Evolutionary conservation across 306 rosid species (phyloP).

Genomic region (Quercus alba): DNA sequence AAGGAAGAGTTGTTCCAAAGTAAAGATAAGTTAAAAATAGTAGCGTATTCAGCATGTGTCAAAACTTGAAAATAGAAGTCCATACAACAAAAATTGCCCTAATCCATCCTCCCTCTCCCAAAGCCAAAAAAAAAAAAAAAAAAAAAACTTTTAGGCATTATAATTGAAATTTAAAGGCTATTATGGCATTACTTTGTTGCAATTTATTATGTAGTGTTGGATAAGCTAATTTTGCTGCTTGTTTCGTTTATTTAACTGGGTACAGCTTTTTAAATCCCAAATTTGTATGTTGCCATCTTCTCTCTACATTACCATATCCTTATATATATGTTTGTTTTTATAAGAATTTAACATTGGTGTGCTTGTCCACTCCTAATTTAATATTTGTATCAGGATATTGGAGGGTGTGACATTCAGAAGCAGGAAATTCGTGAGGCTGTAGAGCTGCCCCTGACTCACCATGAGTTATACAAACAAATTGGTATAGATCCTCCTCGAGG

Average conservation of each 20-base stretch:
- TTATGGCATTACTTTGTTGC: neutral
- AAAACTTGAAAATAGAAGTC: neutral
- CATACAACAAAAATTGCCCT: neutral
- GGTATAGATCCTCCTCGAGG: conserved; percentile 99
- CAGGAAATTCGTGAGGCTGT: conserved; percentile 99
- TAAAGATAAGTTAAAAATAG: neutral
- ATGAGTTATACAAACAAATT: conserved; percentile 93
- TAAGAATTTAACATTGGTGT: neutral
- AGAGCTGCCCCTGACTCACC: conserved; percentile 96
- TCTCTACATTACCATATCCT: neutral
- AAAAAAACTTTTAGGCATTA: neutral
- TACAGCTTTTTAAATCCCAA: neutral
- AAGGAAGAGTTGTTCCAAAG: neutral
- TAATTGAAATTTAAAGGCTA: neutral
- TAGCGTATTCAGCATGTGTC: neutral
- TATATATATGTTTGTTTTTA: neutral
- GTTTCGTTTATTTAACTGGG: too few species aligned
- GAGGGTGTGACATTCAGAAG: conserved; percentile 98
- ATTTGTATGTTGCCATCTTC: conserved; percentile 3
- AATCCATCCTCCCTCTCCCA: neutral
- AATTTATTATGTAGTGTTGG: neutral
- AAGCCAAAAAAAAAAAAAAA: neutral
- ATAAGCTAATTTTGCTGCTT: too few species aligned
- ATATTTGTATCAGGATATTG: conserved; percentile 64
- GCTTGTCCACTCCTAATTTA: neutral